A percentile compares a stretch with the other conserved stretches of the same genome.
These are phyloP conservation scores for Fusarium anguioides DNA, from an alignment of 2,329 filamentous ascomycete genomes.

Conservation along the genomic window DNA sequence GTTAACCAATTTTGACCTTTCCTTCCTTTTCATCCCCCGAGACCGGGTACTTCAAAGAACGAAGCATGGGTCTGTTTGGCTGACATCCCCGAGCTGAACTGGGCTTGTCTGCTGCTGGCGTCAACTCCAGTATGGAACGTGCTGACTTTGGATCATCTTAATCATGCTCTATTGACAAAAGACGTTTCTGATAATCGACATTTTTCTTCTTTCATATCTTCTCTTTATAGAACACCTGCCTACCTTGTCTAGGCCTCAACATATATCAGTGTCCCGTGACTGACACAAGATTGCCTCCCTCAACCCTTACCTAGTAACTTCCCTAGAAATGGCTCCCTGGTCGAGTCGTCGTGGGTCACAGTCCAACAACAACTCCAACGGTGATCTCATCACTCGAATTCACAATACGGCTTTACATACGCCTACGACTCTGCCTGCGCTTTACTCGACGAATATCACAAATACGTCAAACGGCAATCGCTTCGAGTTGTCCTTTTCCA, in stretches of 20 bases:
- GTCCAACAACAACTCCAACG: conserved; percentile 41
- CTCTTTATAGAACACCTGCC: background rate
- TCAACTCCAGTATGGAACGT: conserved; percentile 21
- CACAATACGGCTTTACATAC: conserved; percentile 52
- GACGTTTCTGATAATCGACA: background rate
- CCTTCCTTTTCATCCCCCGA: background rate
- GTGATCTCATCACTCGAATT: conserved; percentile 52
- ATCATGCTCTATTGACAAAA: conserved; percentile 29
- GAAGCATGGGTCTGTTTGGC: conserved; percentile 18
- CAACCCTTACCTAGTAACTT: conserved; percentile 32
- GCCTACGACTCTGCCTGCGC: conserved; percentile 44
- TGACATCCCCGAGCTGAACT: conserved; percentile 12
- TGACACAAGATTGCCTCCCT: conserved; percentile 11
- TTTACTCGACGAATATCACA: conserved; percentile 24
- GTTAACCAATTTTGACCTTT: background rate
- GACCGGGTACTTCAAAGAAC: background rate
- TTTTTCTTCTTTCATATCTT: conserved; percentile 1
- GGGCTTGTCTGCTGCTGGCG: conserved; percentile 9
- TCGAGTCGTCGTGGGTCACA: conserved; percentile 46
- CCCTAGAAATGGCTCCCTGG: conserved; percentile 50
- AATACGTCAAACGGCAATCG: conserved; percentile 26
- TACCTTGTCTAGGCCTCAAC: background rate
- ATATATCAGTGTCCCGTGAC: conserved; percentile 14
- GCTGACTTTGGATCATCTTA: conserved; percentile 20
- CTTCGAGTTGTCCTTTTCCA: conserved; percentile 46